These are phyloP conservation scores for Mycena belliarum DNA, from an alignment of 768 basidiomycete genomes.

Conservation along the genomic window DNA sequence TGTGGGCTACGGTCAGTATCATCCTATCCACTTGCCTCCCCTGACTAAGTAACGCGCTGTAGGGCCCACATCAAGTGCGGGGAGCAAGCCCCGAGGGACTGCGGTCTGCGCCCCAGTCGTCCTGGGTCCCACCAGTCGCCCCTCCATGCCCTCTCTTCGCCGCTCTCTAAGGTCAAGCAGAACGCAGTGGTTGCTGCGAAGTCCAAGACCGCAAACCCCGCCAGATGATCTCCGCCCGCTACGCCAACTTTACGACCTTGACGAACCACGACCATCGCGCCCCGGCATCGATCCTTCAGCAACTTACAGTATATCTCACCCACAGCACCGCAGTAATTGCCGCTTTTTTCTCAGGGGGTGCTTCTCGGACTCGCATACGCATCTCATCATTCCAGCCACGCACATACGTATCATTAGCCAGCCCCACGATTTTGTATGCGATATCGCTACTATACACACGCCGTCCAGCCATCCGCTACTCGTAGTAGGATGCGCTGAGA, in stretches of 20 bases:
- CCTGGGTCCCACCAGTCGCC: slow-evolving; percentile 29
- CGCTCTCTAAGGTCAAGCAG: slow-evolving; percentile 42
- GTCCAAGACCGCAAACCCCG: slow-evolving; percentile 28
- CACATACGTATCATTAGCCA: slow-evolving; percentile 21
- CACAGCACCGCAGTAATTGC: slow-evolving; percentile 4
- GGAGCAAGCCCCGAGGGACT: slow-evolving; percentile 77
- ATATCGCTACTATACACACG: slow-evolving; percentile 14
- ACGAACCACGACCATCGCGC: slow-evolving; percentile 15
- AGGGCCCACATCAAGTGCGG: slow-evolving; percentile 90
- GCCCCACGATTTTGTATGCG: slow-evolving; percentile 16
- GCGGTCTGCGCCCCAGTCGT: slow-evolving; percentile 45
- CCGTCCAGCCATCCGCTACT: slow-evolving; percentile 8
- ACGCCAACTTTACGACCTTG: slow-evolving; percentile 10
- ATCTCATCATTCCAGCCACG: slow-evolving; percentile 8
- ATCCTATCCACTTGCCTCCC: not conserved
- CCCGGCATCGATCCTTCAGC: not conserved
- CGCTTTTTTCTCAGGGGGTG: not conserved
- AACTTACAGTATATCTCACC: slow-evolving; percentile 7
- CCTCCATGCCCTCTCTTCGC: slow-evolving; percentile 35
- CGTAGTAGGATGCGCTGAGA: slow-evolving; percentile 4
- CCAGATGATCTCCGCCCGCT: slow-evolving; percentile 14
- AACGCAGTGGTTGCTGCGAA: slow-evolving; percentile 34
- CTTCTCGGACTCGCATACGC: slow-evolving; percentile 13
- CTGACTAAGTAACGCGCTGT: slow-evolving; percentile 13
- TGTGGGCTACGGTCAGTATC: slow-evolving; percentile 68